Evolutionary conservation across 495 filamentous ascomycete genomes (phyloP).

Genomic region (Hypomontagnella monticulosa): DNA sequence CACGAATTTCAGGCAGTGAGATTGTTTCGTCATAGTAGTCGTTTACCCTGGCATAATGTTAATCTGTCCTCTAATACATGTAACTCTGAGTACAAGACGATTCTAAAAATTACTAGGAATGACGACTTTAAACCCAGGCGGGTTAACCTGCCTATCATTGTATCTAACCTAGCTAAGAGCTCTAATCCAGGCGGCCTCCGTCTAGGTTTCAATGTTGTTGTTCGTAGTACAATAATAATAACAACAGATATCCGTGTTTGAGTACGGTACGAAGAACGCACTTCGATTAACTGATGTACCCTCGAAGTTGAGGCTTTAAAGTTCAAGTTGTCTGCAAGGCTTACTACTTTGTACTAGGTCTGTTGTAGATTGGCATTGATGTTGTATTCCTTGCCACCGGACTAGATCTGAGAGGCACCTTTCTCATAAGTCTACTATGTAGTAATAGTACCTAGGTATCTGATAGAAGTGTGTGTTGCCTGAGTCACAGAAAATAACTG

Average conservation of each 20-base stretch:
- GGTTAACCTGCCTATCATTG: no score
- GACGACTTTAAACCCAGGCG: neutral
- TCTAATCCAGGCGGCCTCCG: no score
- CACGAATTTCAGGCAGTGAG: conserved; percentile 26
- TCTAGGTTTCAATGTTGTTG: no score
- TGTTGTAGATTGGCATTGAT: neutral
- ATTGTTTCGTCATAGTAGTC: conserved; percentile 31
- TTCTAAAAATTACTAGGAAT: neutral
- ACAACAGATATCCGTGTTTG: no score
- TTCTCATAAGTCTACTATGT: no score
- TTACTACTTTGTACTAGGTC: neutral
- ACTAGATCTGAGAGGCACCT: neutral
- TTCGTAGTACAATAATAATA: no score
- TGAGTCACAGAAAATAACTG: conserved; percentile 19
- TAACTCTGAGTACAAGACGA: neutral
- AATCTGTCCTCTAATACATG: conserved; percentile 23
- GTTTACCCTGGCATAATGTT: neutral
- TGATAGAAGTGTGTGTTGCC: neutral
- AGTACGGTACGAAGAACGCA: no score
- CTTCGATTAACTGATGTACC: no score
- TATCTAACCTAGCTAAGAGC: no score
- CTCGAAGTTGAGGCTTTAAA: neutral
- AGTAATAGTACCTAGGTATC: no score
- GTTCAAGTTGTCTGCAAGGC: neutral
- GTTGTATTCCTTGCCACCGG: neutral